Evolutionary conservation across 495 filamentous ascomycete species (phyloP).

Genomic region (Penicillium antarcticum): DNA sequence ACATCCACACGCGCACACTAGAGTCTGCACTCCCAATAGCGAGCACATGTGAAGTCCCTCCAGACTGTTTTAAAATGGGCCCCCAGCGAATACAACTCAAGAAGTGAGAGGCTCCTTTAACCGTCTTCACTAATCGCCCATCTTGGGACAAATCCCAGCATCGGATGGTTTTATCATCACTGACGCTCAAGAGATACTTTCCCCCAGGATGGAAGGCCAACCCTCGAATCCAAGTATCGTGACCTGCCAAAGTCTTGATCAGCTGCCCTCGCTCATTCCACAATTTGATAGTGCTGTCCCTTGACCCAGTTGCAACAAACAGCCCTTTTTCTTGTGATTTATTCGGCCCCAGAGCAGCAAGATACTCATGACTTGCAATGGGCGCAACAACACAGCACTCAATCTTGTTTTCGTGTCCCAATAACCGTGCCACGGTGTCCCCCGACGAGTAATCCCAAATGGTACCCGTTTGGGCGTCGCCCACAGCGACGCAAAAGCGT

Average conservation of each 20-base stretch:
- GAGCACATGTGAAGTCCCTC: slow-evolving; percentile 1
- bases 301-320: slow-evolving; percentile 82
- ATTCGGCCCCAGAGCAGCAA: slow-evolving; percentile 71
- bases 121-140: slow-evolving; percentile 75
- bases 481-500: slow-evolving; percentile 73
- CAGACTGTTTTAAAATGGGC: slow-evolving; percentile 56
- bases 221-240: slow-evolving; percentile 90
- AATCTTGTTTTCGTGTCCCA: slow-evolving; percentile 82
- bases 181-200: slow-evolving; percentile 77
- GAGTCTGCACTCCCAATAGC: background rate
- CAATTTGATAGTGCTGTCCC: slow-evolving; percentile 85
- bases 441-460: slow-evolving; percentile 70
- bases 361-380: slow-evolving; percentile 63
- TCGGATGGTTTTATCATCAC: slow-evolving; percentile 84
- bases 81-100: slow-evolving; percentile 85
- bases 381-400: slow-evolving; percentile 89
- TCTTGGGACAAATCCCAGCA: slow-evolving; percentile 95
- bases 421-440: slow-evolving; percentile 68
- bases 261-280: slow-evolving; percentile 81
- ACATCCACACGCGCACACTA: background rate
- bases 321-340: slow-evolving; percentile 67
- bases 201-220: slow-evolving; percentile 88
- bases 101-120: slow-evolving; percentile 80
- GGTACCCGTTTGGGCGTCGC: slow-evolving; percentile 72
- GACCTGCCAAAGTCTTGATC: slow-evolving; percentile 83